Evolutionary conservation across 805 yeast genomes (phyloP).

Genomic region (Saturnispora kantuleensis): DNA sequence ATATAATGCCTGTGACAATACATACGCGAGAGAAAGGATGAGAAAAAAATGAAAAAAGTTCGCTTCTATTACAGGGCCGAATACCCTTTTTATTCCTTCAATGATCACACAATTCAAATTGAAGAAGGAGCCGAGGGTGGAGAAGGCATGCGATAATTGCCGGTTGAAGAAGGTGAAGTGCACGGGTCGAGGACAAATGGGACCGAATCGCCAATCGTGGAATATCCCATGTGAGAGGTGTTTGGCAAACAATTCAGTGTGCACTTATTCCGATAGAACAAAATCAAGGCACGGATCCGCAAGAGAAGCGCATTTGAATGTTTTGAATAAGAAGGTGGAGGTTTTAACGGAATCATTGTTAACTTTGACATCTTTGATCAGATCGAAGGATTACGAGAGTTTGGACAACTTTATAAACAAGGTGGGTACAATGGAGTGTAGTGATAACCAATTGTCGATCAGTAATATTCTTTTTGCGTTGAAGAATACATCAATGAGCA

Average conservation of each 20-base stretch:
- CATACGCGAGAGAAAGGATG: too few species aligned
- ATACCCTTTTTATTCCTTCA: too few species aligned
- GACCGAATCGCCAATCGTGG: conserved; percentile 12
- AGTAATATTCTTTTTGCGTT: too few species aligned
- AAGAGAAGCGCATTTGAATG: conserved; percentile 52
- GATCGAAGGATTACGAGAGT: conserved; percentile 1
- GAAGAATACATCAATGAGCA: too few species aligned
- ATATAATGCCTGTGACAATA: too few species aligned
- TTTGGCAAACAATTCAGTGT: conserved; percentile 43
- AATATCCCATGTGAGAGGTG: conserved; percentile 49
- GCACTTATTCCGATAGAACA: conserved; percentile 48
- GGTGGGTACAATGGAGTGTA: too few species aligned
- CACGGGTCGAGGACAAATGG: conserved; percentile 30
- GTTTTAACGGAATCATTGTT: conserved; percentile 42
- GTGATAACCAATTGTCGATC: too few species aligned
- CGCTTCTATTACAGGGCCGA: too few species aligned
- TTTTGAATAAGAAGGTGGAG: conserved; percentile 47
- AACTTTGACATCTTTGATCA: conserved; percentile 25
- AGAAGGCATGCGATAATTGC: conserved; percentile 57
- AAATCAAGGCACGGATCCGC: conserved; percentile 44
- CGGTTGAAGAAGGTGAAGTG: conserved; percentile 55
- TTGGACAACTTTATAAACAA: too few species aligned
- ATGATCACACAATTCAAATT: too few species aligned
- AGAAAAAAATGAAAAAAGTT: too few species aligned
- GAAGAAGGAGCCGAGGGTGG: conserved; percentile 30